phyloP scores from a whole-genome alignment of 345 rosid species.

The Streptanthus diversifolius region DNA sequence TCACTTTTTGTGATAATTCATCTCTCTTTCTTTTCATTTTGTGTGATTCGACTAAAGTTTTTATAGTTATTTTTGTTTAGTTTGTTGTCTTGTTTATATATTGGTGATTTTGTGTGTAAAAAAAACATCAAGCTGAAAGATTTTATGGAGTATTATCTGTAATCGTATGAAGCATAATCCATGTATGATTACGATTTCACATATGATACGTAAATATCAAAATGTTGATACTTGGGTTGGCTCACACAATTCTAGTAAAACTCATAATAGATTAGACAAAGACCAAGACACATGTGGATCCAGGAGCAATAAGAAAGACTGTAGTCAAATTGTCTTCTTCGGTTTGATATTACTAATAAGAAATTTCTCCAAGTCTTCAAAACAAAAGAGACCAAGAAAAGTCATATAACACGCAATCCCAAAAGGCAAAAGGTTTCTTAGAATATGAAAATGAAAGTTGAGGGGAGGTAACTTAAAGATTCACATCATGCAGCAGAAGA shows the following conservation, averaged over 20 bases:
- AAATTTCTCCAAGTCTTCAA: background rate
- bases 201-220: background rate
- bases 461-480: background rate
- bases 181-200: background rate
- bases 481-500: conserved; percentile 13
- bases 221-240: background rate
- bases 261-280: background rate
- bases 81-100: conserved; percentile 13
- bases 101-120: conserved; percentile 4
- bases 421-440: background rate
- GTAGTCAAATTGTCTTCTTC: background rate
- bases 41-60: conserved; percentile 2
- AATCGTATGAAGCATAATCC: background rate
- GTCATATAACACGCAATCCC: background rate
- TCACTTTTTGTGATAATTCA: conserved; percentile 15
- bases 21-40: background rate
- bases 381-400: background rate
- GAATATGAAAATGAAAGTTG: background rate
- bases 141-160: background rate
- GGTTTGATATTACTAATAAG: background rate
- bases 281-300: background rate
- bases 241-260: background rate
- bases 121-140: background rate
- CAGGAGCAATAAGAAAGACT: background rate
- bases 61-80: conserved; percentile 2